Evolutionary conservation across 1,139 yeast genomes (phyloP).

Genomic region (Geotrichum fermentans): DNA sequence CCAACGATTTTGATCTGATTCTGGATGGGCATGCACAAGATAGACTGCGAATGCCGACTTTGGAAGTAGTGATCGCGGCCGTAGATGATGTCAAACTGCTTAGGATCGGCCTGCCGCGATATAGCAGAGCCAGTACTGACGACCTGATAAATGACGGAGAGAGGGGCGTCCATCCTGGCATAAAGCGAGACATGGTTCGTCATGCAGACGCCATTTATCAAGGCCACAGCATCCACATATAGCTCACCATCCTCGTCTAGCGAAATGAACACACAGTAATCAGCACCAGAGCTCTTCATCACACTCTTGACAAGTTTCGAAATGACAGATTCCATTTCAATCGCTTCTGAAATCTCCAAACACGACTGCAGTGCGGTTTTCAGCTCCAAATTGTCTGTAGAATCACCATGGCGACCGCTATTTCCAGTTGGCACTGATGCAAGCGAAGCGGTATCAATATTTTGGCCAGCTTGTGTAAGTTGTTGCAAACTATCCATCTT

Average conservation of each 20-base stretch:
- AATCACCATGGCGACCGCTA: slow-evolving; percentile 8
- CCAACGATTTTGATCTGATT: slow-evolving; percentile 46
- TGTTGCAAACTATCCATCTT: slow-evolving; percentile 11
- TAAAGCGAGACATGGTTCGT: slow-evolving; percentile 42
- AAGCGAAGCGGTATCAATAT: slow-evolving; percentile 1
- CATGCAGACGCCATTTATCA: slow-evolving; percentile 40
- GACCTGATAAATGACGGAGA: slow-evolving; percentile 42
- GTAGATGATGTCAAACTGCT: slow-evolving; percentile 40
- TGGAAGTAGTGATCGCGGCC: slow-evolving; percentile 44
- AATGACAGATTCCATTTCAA: slow-evolving; percentile 42
- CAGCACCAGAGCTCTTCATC: slow-evolving; percentile 44
- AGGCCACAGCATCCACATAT: slow-evolving; percentile 45
- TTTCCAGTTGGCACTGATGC: slow-evolving; percentile 5
- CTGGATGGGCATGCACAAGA: slow-evolving; percentile 48
- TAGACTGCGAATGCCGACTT: slow-evolving; percentile 39
- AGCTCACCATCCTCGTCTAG: slow-evolving; percentile 38
- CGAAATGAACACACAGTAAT: slow-evolving; percentile 45
- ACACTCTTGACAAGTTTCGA: slow-evolving; percentile 44
- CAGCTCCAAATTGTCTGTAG: slow-evolving; percentile 22
- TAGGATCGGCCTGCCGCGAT: slow-evolving; percentile 39
- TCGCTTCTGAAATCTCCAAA: slow-evolving; percentile 48
- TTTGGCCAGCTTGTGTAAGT: slow-evolving; percentile 10
- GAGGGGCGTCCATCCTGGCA: slow-evolving; percentile 47
- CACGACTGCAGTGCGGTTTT: slow-evolving; percentile 42
- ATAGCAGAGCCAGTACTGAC: slow-evolving; percentile 42